Evolutionary conservation across 305 asterid species (phyloP).

Genomic region (Fraxinus nigra): DNA sequence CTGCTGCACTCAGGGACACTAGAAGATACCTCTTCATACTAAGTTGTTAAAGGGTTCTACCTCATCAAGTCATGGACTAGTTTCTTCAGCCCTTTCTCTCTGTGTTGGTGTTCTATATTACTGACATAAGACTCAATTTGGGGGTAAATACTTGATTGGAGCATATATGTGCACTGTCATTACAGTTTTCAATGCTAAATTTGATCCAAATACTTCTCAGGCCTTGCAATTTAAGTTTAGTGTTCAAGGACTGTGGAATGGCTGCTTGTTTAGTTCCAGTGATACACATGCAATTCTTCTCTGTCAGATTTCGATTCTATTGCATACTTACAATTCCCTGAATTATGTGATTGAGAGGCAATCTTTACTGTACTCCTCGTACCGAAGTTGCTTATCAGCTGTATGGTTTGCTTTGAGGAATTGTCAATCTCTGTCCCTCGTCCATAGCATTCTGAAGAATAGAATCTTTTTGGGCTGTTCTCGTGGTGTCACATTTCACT

Average conservation of each 20-base stretch:
- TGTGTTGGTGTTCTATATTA: neutral
- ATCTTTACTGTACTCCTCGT: neutral
- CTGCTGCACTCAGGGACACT: neutral
- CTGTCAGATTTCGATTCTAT: neutral
- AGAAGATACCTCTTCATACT: neutral
- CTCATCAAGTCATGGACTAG: neutral
- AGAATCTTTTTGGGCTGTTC: neutral
- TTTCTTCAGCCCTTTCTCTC: neutral
- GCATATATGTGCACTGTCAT: neutral
- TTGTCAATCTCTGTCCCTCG: neutral
- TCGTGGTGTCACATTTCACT: neutral
- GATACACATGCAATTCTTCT: neutral
- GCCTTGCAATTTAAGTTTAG: neutral
- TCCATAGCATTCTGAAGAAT: neutral
- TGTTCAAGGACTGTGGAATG: neutral
- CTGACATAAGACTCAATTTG: neutral
- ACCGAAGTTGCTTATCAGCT: neutral
- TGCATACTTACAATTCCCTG: neutral
- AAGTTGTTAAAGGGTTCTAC: neutral
- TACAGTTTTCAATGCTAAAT: neutral
- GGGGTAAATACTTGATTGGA: neutral
- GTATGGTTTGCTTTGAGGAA: neutral
- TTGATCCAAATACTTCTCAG: neutral
- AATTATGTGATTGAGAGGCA: neutral
- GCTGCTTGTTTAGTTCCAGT: neutral